phyloP scores from a whole-genome alignment of 345 rosid genomes.

The Populus ilicifolia region DNA sequence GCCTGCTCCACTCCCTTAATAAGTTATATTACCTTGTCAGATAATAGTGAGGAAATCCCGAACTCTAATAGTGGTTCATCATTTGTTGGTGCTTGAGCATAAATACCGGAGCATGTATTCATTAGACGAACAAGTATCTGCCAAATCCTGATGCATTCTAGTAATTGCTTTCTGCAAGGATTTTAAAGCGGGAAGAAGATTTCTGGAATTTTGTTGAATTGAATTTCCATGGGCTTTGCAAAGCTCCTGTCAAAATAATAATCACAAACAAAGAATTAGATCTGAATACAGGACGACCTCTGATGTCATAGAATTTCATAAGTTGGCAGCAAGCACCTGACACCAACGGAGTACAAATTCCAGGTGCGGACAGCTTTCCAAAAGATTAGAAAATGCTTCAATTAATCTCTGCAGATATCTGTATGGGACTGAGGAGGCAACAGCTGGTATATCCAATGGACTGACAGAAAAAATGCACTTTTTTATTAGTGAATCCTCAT shows the following conservation, averaged over 20 bases:
- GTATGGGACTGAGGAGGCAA: slow-evolving; percentile 55
- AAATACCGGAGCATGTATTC: slow-evolving; percentile 80
- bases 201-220: slow-evolving; percentile 75
- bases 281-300: neutral
- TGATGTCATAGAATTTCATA: neutral
- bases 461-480: slow-evolving; percentile 75
- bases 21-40: neutral
- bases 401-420: slow-evolving; percentile 76
- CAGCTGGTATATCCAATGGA: slow-evolving; percentile 63
- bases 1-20: neutral
- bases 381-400: slow-evolving; percentile 73
- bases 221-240: slow-evolving; percentile 80
- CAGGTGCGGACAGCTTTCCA: slow-evolving; percentile 83
- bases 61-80: neutral
- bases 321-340: slow-evolving; percentile 46
- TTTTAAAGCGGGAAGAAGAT: slow-evolving; percentile 71
- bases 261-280: slow-evolving; percentile 7
- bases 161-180: slow-evolving; percentile 82
- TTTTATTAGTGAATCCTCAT: slow-evolving; percentile 74
- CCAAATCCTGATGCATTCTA: slow-evolving; percentile 81
- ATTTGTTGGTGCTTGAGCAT: slow-evolving; percentile 47
- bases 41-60: neutral
- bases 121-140: slow-evolving; percentile 86
- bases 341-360: slow-evolving; percentile 87
- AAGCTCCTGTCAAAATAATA: slow-evolving; percentile 51